Evolutionary conservation across 768 basidiomycete species (phyloP).

Genomic region (Amanita fuliginea): DNA sequence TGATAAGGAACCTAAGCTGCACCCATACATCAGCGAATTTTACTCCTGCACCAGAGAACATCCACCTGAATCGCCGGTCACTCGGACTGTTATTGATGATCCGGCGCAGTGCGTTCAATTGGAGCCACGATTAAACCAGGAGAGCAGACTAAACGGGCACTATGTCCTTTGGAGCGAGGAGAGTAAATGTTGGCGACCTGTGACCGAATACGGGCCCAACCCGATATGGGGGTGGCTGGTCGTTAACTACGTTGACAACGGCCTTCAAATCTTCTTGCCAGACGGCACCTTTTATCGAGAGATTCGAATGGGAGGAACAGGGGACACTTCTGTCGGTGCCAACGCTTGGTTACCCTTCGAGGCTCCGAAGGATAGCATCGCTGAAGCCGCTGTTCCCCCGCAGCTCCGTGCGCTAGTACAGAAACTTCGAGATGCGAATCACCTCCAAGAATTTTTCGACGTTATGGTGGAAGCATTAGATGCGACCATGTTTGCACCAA

Average conservation of each 20-base stretch:
- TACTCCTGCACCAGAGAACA: too few species aligned
- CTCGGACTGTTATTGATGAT: not conserved
- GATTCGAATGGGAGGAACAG: not conserved
- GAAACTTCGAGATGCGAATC: not conserved
- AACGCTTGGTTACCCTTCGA: too few species aligned
- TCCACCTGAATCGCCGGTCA: too few species aligned
- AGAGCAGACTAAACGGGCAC: not conserved
- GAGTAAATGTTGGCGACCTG: not conserved
- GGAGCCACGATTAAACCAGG: not conserved
- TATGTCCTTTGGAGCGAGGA: not conserved
- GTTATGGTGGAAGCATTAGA: not conserved
- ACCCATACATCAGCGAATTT: too few species aligned
- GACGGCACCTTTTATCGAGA: not conserved
- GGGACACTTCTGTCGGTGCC: too few species aligned
- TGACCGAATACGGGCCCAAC: not conserved
- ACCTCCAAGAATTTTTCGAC: not conserved
- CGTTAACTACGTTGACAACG: not conserved
- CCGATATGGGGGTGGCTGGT: not conserved
- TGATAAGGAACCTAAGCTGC: too few species aligned
- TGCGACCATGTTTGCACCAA: not conserved
- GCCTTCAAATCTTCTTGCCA: not conserved
- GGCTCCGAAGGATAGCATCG: too few species aligned
- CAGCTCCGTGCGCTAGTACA: not conserved
- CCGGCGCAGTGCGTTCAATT: not conserved
- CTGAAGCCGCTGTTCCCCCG: too few species aligned